Base-by-base conservation (phyloP, 208 protist genomes). In the Herpetomonas tarakana region DNA sequence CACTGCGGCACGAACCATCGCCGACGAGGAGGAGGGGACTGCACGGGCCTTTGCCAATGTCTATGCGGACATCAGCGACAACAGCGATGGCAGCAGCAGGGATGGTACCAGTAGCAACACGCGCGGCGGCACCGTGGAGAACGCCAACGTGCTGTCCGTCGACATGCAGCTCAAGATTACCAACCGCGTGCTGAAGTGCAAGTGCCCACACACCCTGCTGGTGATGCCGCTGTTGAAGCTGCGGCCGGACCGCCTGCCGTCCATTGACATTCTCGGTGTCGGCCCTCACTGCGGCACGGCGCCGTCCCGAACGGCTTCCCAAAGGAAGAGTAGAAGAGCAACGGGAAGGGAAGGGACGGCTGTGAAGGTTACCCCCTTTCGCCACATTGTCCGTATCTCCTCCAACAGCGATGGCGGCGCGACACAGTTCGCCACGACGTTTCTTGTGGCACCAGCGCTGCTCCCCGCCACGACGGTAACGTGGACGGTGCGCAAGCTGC, bases 121-220 rank as follows among this genome's bases (percentile, higher is more conserved):
- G 58, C 16, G n/a, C 46, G 1, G 21, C 47, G n/a, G 35, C 12
- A n/a, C n/a, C 25, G 25, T 39, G 11, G 16, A 54, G 11, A 56
- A 21, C 52, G 12, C 6, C n/a, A 41, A 58, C 11, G n/a, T 26
- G 24, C 30, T 44, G 22, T 64, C 51, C 16, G 52, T 71, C 1
- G 82, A 88, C 47, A 78, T 95, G 65, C 83, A 96, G 59, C 77
- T 96, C 9, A 78, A 71, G 56, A 76, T 96, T 49, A 78, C 76
- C 1, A 91, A 85, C 64, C 62, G 53, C 22, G 86, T 91, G 11
- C 72, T 96, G 27, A 88, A 91, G 66, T 96, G 89, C 71, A 96
- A 96, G 74, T 96, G 89, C 57, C 89, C 89, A 16, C 89, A 92
- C 72, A 93, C 82, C 2, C 63, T 96, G 52, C 78, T 78, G 0